Conservation (phyloP, 208 protist species). For the Borovskyia barvae region DNA sequence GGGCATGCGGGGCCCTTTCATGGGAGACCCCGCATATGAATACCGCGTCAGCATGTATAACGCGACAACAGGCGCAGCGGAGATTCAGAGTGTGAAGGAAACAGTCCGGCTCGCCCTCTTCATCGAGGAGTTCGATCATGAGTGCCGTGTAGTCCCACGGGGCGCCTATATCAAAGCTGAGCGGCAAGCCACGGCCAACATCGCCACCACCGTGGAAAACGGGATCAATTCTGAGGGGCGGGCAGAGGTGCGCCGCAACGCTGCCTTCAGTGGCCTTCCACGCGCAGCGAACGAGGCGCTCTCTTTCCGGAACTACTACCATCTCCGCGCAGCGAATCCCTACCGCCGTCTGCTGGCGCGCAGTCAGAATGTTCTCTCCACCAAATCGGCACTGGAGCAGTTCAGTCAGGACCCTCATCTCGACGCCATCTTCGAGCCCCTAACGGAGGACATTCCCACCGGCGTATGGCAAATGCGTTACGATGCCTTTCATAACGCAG, state of each 20-base stretch:
- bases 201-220: neutral
- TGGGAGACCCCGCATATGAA: conserved; percentile 87
- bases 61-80: neutral
- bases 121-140: conserved; percentile 77
- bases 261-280: conserved; percentile 53
- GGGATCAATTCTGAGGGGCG: neutral
- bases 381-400: conserved; percentile 63
- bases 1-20: conserved; percentile 69
- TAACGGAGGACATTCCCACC: conserved; percentile 72
- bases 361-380: conserved; percentile 29
- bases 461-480: conserved; percentile 76
- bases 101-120: conserved; percentile 79
- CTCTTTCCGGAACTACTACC: conserved; percentile 79
- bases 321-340: conserved; percentile 68
- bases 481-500: conserved; percentile 61
- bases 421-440: conserved; percentile 68
- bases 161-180: conserved; percentile 68
- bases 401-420: conserved; percentile 52
- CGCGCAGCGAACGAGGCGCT: conserved; percentile 46
- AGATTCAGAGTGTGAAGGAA: conserved; percentile 51
- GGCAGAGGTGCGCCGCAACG: conserved; percentile 35
- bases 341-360: conserved; percentile 61
- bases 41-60: conserved; percentile 57
- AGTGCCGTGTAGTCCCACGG: conserved; percentile 81
- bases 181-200: conserved; percentile 25